phyloP scores from a whole-genome alignment of 768 basidiomycete species.

The Nidularia pulvinata region DNA sequence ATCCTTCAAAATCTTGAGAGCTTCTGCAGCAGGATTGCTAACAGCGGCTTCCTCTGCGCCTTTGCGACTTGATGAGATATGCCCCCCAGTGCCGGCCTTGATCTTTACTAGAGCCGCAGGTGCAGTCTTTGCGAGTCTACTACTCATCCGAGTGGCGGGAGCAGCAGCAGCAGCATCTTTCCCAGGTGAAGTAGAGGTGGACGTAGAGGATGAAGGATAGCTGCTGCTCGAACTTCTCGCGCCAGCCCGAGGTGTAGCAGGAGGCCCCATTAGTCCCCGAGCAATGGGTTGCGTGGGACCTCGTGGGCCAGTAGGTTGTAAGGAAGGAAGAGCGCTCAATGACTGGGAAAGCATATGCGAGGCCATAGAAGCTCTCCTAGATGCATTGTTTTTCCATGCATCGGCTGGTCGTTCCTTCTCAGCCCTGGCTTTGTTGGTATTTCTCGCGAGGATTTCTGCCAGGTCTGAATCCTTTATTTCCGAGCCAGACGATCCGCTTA shows the following conservation, averaged over 20 bases:
- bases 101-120: constrained; percentile 9
- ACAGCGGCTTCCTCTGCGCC: constrained; percentile 3
- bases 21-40: constrained; percentile 21
- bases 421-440: too few species aligned
- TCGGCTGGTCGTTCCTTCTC: constrained; percentile 5
- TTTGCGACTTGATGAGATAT: neutral
- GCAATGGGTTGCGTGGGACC: constrained; percentile 26
- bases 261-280: constrained; percentile 42
- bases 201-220: constrained; percentile 18
- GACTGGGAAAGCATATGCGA: constrained; percentile 66
- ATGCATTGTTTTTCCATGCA: constrained; percentile 33
- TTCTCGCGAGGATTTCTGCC: too few species aligned
- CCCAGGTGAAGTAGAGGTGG: constrained; percentile 13
- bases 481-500: neutral
- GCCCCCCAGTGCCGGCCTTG: constrained; percentile 4
- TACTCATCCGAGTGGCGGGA: constrained; percentile 21
- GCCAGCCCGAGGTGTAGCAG: constrained; percentile 36
- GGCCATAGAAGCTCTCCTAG: constrained; percentile 56
- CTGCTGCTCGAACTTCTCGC: constrained; percentile 40
- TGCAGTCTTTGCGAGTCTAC: constrained; percentile 25
- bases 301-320: too few species aligned
- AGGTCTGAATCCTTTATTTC: neutral
- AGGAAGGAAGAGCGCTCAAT: constrained; percentile 41
- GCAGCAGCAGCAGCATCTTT: constrained; percentile 7
- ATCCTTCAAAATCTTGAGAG: constrained; percentile 60